Conservation (phyloP, 2,329 filamentous ascomycete genomes). For the Trichoderma sp. region DNA sequence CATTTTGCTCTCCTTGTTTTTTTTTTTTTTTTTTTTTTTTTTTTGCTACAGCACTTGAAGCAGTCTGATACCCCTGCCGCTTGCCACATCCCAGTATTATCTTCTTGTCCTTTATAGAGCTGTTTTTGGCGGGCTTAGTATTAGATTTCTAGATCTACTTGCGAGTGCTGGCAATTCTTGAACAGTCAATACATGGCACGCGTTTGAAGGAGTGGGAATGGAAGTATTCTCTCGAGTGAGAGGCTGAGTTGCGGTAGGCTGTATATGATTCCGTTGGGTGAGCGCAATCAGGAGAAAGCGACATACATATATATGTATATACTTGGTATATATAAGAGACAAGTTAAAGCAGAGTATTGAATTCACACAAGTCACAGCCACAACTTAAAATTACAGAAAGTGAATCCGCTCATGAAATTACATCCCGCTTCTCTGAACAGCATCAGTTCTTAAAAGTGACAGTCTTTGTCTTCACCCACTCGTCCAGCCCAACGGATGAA, state of each 20-base stretch:
- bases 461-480: constrained; percentile 63
- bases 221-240: no score
- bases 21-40: background rate
- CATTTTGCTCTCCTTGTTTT: no score
- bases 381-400: background rate
- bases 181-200: background rate
- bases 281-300: no score
- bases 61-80: constrained; percentile 2
- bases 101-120: background rate
- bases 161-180: background rate
- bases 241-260: background rate
- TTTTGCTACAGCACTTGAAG: background rate
- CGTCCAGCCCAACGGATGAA: constrained; percentile 49
- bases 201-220: no score
- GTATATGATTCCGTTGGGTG: no score
- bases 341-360: background rate
- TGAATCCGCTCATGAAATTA: background rate
- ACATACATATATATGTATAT: no score
- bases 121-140: background rate
- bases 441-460: constrained; percentile 51
- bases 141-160: background rate
- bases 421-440: background rate
- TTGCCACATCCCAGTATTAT: background rate
- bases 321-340: no score
- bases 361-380: background rate